Conservation (phyloP, 768 basidiomycete genomes). For the Psilocybe sp. region DNA sequence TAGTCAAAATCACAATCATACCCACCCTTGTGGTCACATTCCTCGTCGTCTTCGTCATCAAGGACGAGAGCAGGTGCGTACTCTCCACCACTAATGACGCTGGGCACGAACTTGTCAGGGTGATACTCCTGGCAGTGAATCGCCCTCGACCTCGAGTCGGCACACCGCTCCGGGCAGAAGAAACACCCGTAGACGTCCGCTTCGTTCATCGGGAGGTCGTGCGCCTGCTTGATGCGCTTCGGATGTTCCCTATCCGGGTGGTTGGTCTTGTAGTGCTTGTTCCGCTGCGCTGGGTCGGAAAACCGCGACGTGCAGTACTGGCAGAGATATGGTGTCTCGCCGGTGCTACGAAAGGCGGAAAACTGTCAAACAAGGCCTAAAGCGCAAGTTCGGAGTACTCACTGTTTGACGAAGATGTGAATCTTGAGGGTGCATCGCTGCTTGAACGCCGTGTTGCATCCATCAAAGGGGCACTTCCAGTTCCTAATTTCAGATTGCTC, state of each 20-base stretch:
- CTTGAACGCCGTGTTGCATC: slow-evolving; percentile 2
- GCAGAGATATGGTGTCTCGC: slow-evolving; percentile 49
- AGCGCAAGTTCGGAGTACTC: not conserved
- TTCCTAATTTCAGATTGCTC: not conserved
- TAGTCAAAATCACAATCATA: too few species aligned
- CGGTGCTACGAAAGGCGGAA: slow-evolving; percentile 40
- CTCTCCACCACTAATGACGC: too few species aligned
- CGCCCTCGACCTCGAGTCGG: too few species aligned
- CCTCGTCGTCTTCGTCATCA: too few species aligned
- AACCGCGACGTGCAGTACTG: slow-evolving; percentile 50
- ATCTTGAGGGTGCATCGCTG: slow-evolving; percentile 4
- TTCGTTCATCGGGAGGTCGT: too few species aligned
- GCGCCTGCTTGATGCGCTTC: too few species aligned
- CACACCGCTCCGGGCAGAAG: too few species aligned
- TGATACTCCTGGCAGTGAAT: too few species aligned
- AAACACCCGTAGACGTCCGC: too few species aligned
- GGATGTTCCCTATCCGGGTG: slow-evolving; percentile 24
- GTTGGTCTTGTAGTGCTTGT: slow-evolving; percentile 51
- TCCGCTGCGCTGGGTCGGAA: slow-evolving; percentile 64
- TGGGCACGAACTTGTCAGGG: too few species aligned
- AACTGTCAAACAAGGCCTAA: not conserved
- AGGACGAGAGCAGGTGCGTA: too few species aligned
- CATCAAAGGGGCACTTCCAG: slow-evolving; percentile 1
- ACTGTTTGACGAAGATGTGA: slow-evolving; percentile 3
- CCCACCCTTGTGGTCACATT: too few species aligned